A percentile compares a stretch with the other conserved stretches of the same genome.
These are phyloP conservation scores for Cercis canadensis DNA, from an alignment of 306 rosid genomes.

Conservation along the genomic window DNA sequence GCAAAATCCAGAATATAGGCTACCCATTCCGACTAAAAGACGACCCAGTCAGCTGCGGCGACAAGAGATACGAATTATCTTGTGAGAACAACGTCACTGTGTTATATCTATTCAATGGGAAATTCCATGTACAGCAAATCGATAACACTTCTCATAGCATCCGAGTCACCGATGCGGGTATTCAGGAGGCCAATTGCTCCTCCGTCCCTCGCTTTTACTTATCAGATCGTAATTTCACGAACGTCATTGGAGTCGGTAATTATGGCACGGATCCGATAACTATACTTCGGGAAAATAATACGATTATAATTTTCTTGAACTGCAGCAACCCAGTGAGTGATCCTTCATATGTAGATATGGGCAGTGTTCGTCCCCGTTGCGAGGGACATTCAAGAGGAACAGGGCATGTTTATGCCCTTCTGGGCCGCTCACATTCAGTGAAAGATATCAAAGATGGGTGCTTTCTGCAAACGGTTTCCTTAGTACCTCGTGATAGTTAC, in stretches of 20 bases:
- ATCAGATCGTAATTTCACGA: background rate
- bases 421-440: no score
- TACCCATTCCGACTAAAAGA: constrained; percentile 9
- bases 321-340: background rate
- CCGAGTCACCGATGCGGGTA: background rate
- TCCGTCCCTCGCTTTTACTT: background rate
- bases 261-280: no score
- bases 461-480: no score
- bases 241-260: no score
- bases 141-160: constrained; percentile 13
- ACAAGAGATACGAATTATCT: background rate
- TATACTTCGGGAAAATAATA: no score
- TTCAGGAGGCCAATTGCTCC: background rate
- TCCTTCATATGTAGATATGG: background rate
- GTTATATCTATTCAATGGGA: background rate
- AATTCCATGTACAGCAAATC: constrained; percentile 31
- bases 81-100: constrained; percentile 26
- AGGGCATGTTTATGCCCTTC: constrained; percentile 7
- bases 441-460: background rate
- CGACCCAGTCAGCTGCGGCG: constrained; percentile 8
- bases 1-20: constrained; percentile 17
- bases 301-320: background rate
- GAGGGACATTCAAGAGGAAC: no score
- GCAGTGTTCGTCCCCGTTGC: no score
- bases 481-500: no score